phyloP scores from a whole-genome alignment of 208 protist genomes.

The Trypanosomatidae sp. region DNA sequence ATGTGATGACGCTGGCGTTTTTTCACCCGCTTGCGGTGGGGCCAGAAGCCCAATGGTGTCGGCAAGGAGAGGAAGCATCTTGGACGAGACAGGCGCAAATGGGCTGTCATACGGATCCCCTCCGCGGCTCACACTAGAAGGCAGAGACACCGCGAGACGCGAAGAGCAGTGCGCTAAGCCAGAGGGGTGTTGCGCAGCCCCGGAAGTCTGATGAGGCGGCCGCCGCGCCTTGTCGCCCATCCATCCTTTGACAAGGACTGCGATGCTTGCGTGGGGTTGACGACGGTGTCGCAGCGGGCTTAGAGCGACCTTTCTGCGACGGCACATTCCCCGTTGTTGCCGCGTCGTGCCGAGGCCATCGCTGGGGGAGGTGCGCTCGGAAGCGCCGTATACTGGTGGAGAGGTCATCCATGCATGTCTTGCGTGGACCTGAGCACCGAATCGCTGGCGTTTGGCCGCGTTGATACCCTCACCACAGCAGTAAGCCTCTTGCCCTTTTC shows the following conservation, averaged over 20 bases:
- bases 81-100: background rate
- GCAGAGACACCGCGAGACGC: background rate
- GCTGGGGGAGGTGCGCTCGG: background rate
- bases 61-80: conserved; percentile 8
- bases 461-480: too few species aligned
- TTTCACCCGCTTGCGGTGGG: too few species aligned
- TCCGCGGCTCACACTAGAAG: background rate
- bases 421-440: background rate
- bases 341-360: background rate
- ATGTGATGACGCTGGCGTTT: background rate
- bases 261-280: background rate
- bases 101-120: background rate
- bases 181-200: background rate
- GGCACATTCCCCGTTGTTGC: background rate
- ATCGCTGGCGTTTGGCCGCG: background rate
- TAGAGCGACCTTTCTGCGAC: background rate
- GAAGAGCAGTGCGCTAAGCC: background rate
- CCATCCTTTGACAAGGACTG: background rate
- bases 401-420: conserved; percentile 1
- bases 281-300: background rate
- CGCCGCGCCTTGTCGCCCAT: background rate
- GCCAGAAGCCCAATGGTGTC: conserved; percentile 10
- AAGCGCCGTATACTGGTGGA: background rate
- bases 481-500: too few species aligned
- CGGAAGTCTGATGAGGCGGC: background rate